These are phyloP conservation scores for Leccinum barrowsii DNA, from an alignment of 768 basidiomycete species.

Conservation along the genomic window DNA sequence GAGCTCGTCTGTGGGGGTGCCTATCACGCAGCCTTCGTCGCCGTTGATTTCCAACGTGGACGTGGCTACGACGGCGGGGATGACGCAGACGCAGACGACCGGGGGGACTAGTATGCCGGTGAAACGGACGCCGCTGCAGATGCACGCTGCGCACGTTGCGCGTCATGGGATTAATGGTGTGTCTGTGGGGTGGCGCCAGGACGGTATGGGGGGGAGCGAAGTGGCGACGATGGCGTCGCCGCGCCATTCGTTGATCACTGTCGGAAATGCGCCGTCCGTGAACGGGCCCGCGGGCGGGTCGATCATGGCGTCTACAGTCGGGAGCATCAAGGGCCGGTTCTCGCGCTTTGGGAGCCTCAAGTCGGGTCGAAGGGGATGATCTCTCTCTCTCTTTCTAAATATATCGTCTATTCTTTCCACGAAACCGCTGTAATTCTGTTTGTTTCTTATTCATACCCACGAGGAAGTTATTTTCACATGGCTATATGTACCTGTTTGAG, in stretches of 20 bases:
- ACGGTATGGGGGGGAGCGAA: conserved; percentile 41
- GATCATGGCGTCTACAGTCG: conserved; percentile 59
- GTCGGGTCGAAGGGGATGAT: conserved; percentile 37
- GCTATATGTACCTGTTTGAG: conserved; percentile 15
- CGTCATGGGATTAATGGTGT: conserved; percentile 82
- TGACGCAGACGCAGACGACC: no score
- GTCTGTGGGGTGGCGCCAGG: conserved; percentile 66
- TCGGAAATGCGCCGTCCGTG: conserved; percentile 45
- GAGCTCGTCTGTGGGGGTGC: conserved; percentile 39
- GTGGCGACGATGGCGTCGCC: conserved; percentile 49
- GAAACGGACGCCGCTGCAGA: conserved; percentile 74
- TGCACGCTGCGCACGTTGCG: conserved; percentile 76
- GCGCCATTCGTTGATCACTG: conserved; percentile 73
- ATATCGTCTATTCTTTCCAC: background rate
- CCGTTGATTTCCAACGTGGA: conserved; percentile 22
- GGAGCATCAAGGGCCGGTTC: conserved; percentile 68
- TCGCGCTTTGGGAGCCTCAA: conserved; percentile 76
- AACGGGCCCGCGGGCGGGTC: conserved; percentile 48
- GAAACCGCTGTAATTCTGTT: conserved; percentile 7
- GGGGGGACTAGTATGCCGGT: conserved; percentile 28
- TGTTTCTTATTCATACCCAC: conserved; percentile 19
- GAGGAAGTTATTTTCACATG: conserved; percentile 4
- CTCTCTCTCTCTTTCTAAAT: background rate
- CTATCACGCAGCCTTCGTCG: conserved; percentile 40
- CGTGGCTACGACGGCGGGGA: background rate